These are phyloP conservation scores for Plasmodiophora brassicae DNA, from an alignment of 208 protist species.

Conservation along the genomic window DNA sequence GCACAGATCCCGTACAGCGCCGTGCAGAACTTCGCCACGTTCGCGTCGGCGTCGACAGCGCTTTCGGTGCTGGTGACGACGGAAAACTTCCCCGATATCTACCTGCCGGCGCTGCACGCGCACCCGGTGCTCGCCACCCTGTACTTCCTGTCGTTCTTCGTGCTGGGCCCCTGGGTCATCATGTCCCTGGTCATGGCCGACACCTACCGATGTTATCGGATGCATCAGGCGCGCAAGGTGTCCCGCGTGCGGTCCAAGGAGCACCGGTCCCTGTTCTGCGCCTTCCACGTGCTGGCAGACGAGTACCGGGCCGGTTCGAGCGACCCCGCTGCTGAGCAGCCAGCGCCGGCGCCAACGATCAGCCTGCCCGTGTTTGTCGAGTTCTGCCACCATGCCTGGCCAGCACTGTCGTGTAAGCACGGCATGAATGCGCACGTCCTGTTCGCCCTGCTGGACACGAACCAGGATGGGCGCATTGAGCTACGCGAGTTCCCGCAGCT, in stretches of 20 bases:
- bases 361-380: neutral
- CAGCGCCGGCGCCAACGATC: neutral
- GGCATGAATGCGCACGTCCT: neutral
- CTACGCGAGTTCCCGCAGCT: neutral
- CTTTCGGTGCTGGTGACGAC: neutral
- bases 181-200: conserved; percentile 23
- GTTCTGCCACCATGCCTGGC: neutral
- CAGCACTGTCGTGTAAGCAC: neutral
- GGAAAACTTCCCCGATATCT: conserved; percentile 8
- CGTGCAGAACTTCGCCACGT: neutral
- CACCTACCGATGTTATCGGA: conserved; percentile 7
- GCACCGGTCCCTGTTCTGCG: conserved; percentile 12
- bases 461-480: neutral
- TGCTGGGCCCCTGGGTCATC: neutral
- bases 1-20: neutral
- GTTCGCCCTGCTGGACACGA: neutral
- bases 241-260: neutral
- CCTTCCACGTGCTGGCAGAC: neutral
- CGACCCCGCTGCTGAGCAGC: neutral
- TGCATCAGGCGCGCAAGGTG: neutral
- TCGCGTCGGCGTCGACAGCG: neutral
- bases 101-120: neutral
- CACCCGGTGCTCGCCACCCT: neutral
- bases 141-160: conserved; percentile 30
- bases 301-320: no score